A percentile compares a stretch with the other conserved stretches of the same genome.
phyloP scores from a whole-genome alignment of 2,329 filamentous ascomycete species.

The Xylariomycetidae sp. region DNA sequence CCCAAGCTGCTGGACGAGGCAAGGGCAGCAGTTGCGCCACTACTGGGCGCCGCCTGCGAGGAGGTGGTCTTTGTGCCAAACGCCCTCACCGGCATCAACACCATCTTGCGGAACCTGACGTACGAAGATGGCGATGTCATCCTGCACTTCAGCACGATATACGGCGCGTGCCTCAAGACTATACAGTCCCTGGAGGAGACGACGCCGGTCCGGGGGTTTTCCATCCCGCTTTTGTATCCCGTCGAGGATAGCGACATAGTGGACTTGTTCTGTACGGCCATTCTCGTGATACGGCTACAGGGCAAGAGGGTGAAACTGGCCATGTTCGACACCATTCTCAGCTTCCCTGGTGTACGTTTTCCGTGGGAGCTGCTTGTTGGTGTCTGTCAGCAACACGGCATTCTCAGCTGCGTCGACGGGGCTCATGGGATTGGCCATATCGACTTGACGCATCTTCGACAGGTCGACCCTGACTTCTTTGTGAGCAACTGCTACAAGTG shows the following conservation, averaged over 20 bases:
- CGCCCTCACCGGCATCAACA: conserved; percentile 63
- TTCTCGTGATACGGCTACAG: conserved; percentile 38
- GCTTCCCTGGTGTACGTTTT: conserved; percentile 60
- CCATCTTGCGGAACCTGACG: conserved; percentile 58
- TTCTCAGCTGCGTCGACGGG: conserved; percentile 63
- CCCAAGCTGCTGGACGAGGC: conserved; percentile 48
- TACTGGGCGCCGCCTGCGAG: conserved; percentile 49
- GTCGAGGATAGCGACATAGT: conserved; percentile 54
- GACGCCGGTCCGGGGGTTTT: conserved; percentile 32
- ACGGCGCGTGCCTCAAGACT: conserved; percentile 60
- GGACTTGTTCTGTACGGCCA: conserved; percentile 42
- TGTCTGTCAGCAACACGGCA: conserved; percentile 50
- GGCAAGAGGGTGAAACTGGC: conserved; percentile 56
- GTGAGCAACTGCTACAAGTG: conserved; percentile 64
- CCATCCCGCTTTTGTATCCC: conserved; percentile 54
- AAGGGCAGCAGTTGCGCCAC: conserved; percentile 51
- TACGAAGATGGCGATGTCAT: conserved; percentile 58
- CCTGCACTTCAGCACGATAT: conserved; percentile 61
- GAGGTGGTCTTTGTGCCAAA: conserved; percentile 66
- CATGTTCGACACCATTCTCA: conserved; percentile 65
- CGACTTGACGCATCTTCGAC: conserved; percentile 49
- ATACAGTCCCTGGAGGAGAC: conserved; percentile 56
- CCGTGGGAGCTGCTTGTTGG: conserved; percentile 59
- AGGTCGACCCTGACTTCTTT: conserved; percentile 64
- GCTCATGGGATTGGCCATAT: conserved; percentile 68